Percentiles rank a stretch among this genome's conserved stretches.
Evolutionary conservation across 1,284 basidiomycete species (phyloP).

Genomic region (Phaffia rhodozyma): DNA sequence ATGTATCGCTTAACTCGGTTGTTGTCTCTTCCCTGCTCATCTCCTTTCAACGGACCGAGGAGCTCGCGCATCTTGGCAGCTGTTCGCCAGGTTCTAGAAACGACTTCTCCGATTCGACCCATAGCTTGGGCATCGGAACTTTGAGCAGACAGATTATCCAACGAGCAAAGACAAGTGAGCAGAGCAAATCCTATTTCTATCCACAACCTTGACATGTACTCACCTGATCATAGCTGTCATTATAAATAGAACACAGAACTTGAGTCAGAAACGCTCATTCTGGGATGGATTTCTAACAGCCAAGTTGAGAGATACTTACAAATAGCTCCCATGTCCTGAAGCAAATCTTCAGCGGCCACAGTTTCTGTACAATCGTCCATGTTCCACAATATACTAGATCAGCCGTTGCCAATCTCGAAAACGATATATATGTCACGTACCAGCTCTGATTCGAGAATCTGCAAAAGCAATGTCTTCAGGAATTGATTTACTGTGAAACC

Average conservation of each 20-base stretch:
- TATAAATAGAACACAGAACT: not conserved
- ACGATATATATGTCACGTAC: not conserved
- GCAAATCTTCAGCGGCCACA: slow-evolving; percentile 90
- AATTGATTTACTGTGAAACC: slow-evolving; percentile 48
- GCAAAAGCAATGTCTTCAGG: slow-evolving; percentile 93
- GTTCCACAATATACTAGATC: no score
- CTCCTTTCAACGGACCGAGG: slow-evolving; percentile 62
- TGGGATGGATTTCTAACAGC: not conserved
- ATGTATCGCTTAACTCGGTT: slow-evolving; percentile 94
- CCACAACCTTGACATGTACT: no score
- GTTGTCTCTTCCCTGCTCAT: slow-evolving; percentile 64
- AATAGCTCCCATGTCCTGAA: slow-evolving; percentile 90
- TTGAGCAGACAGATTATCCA: slow-evolving; percentile 38
- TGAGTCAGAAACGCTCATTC: not conserved
- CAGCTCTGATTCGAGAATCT: slow-evolving; percentile 89
- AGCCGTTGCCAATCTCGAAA: not conserved
- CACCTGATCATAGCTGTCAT: slow-evolving; percentile 16
- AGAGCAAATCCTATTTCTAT: not conserved
- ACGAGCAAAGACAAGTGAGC: not conserved
- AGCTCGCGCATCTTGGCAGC: slow-evolving; percentile 85
- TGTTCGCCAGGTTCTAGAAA: slow-evolving; percentile 88
- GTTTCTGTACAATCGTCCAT: slow-evolving; percentile 44
- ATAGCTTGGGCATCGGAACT: slow-evolving; percentile 93
- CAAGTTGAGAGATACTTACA: slow-evolving; percentile 25
- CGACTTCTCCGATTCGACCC: slow-evolving; percentile 93